A percentile compares a stretch with the other conserved stretches of the same genome.
Conservation (phyloP, 75 land plant genomes). For the Cunninghamia lanceolata region DNA sequence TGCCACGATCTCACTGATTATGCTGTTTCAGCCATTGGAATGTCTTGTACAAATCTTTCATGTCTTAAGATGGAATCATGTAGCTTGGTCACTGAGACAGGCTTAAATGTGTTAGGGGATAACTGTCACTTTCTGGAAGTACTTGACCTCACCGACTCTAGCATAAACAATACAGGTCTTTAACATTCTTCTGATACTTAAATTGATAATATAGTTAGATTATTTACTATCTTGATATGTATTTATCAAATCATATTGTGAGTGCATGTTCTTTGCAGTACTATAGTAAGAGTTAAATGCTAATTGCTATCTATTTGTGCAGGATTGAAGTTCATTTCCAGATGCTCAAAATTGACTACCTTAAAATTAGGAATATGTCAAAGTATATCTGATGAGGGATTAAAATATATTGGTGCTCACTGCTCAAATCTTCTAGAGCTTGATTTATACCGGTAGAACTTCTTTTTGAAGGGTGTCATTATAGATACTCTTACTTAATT, state of each 20-base stretch:
- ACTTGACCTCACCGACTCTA: conserved; percentile 89
- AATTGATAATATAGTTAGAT: not conserved
- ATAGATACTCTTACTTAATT: not conserved
- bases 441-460: conserved; percentile 80
- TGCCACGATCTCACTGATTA: conserved; percentile 74
- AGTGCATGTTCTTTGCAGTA: not conserved
- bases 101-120: conserved; percentile 60
- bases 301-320: conserved; percentile 22
- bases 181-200: not conserved
- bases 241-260: not conserved
- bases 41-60: conserved; percentile 54
- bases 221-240: not conserved
- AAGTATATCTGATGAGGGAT: conserved; percentile 64
- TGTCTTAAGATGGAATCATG: conserved; percentile 95
- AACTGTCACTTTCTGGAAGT: conserved; percentile 65
- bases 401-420: conserved; percentile 43
- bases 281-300: not conserved
- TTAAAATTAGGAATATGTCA: conserved; percentile 79
- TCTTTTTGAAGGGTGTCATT: not conserved
- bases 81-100: conserved; percentile 47
- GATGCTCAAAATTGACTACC: conserved; percentile 51
- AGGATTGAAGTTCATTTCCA: conserved; percentile 73
- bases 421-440: conserved; percentile 71
- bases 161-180: conserved; percentile 73
- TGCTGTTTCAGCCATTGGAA: conserved; percentile 55